Conservation (phyloP, 228 moss, liverwort and hornwort genomes). For the Sphagnum magellanicum region DNA sequence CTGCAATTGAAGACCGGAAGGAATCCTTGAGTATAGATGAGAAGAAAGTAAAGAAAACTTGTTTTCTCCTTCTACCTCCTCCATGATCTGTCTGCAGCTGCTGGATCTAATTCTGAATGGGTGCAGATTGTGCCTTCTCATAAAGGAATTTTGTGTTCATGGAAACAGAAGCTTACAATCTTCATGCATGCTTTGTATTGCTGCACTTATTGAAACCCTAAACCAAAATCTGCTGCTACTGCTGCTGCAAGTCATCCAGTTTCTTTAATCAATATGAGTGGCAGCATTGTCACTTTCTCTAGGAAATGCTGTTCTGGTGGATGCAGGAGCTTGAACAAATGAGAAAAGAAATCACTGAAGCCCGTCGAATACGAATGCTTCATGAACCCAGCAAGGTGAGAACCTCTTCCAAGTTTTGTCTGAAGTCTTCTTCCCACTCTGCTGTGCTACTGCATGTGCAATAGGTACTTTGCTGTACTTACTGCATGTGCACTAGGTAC, state of each 20-base stretch:
- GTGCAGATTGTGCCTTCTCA: background rate
- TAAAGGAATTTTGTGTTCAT: background rate
- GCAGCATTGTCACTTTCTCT: background rate
- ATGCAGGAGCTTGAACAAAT: slow-evolving; percentile 44
- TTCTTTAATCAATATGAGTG: background rate
- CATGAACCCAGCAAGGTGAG: slow-evolving; percentile 41
- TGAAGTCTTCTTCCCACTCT: too few relatives aligned
- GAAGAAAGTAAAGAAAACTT: slow-evolving; percentile 4
- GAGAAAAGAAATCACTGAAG: slow-evolving; percentile 45
- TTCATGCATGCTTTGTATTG: too few relatives aligned
- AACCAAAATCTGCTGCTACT: too few relatives aligned
- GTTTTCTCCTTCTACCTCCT: background rate
- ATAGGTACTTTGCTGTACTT: too few relatives aligned
- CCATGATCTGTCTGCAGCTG: background rate
- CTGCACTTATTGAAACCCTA: too few relatives aligned
- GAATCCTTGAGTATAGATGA: slow-evolving; percentile 36
- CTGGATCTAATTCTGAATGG: background rate
- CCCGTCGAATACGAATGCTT: slow-evolving; percentile 55
- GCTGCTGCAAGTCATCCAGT: background rate
- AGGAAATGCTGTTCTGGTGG: background rate
- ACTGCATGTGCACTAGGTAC: too few relatives aligned
- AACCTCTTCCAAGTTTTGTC: background rate
- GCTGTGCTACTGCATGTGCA: too few relatives aligned
- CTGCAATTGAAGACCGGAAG: slow-evolving; percentile 23
- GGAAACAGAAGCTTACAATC: too few relatives aligned